Conservation (phyloP, 208 protist species). For the Angomonas desouzai region DNA sequence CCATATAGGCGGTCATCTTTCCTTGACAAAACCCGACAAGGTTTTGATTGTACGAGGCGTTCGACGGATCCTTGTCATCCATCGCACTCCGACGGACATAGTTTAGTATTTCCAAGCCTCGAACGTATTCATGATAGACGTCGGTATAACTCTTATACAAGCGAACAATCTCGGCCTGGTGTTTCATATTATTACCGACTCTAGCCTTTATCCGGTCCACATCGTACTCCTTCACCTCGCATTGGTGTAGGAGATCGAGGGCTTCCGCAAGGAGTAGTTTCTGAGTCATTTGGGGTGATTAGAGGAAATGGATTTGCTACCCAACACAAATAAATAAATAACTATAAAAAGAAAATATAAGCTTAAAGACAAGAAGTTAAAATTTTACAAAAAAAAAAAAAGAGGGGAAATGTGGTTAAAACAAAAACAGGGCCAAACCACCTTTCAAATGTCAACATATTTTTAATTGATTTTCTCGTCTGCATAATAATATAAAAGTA, state of each 20-base stretch:
- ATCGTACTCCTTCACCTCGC: constrained; percentile 68
- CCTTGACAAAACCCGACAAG: constrained; percentile 55
- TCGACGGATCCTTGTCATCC: constrained; percentile 27
- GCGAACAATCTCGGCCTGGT: constrained; percentile 37
- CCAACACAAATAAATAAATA: background rate
- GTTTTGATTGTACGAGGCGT: constrained; percentile 40
- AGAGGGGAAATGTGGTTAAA: background rate
- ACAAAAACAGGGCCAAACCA: background rate
- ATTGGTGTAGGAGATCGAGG: constrained; percentile 68
- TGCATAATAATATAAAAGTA: constrained; percentile 8
- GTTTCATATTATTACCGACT: constrained; percentile 37
- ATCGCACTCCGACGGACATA: constrained; percentile 60
- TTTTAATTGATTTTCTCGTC: background rate
- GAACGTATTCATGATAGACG: constrained; percentile 60
- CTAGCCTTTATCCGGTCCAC: constrained; percentile 44
- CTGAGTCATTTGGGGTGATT: no score
- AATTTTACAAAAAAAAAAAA: background rate
- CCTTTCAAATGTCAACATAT: no score
- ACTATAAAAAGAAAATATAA: constrained; percentile 4
- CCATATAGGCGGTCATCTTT: constrained; percentile 72
- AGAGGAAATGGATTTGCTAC: background rate
- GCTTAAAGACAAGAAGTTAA: background rate
- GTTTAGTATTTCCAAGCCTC: constrained; percentile 71
- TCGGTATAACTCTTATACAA: constrained; percentile 51
- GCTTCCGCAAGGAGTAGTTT: constrained; percentile 74